These are phyloP conservation scores for Anastatica hierochuntica DNA, from an alignment of 345 rosid species.

Conservation along the genomic window DNA sequence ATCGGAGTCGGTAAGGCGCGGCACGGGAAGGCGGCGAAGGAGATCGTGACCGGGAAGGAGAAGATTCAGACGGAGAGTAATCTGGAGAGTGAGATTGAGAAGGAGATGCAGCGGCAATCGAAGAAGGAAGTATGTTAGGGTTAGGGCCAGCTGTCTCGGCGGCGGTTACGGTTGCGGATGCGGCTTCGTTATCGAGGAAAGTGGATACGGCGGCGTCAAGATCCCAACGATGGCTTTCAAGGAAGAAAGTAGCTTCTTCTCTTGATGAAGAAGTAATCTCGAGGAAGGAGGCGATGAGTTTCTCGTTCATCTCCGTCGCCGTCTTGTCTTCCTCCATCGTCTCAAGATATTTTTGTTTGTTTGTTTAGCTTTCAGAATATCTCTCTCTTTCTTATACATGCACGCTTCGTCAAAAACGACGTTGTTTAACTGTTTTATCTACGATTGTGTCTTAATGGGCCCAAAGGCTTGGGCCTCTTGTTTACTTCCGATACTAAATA, in stretches of 20 bases:
- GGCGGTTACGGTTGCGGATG: no score
- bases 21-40: constrained; percentile 46
- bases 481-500: no score
- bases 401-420: no score
- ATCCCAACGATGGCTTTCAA: constrained; percentile 82
- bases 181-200: constrained; percentile 52
- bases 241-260: constrained; percentile 77
- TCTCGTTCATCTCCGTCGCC: constrained; percentile 12
- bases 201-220: constrained; percentile 89
- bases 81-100: constrained; percentile 40
- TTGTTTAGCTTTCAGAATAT: background rate
- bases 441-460: no score
- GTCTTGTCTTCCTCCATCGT: constrained; percentile 22
- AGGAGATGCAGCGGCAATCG: constrained; percentile 23
- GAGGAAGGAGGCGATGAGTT: constrained; percentile 51
- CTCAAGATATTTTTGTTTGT: background rate
- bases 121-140: constrained; percentile 19
- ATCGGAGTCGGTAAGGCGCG: constrained; percentile 43
- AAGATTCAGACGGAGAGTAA: constrained; percentile 41
- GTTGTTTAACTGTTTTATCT: no score
- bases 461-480: no score
- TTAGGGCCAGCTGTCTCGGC: background rate
- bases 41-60: constrained; percentile 59
- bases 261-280: constrained; percentile 82
- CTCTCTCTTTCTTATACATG: no score